Evolutionary conservation across 2,329 filamentous ascomycete genomes (phyloP).

Genomic region (Claviceps spartinae): DNA sequence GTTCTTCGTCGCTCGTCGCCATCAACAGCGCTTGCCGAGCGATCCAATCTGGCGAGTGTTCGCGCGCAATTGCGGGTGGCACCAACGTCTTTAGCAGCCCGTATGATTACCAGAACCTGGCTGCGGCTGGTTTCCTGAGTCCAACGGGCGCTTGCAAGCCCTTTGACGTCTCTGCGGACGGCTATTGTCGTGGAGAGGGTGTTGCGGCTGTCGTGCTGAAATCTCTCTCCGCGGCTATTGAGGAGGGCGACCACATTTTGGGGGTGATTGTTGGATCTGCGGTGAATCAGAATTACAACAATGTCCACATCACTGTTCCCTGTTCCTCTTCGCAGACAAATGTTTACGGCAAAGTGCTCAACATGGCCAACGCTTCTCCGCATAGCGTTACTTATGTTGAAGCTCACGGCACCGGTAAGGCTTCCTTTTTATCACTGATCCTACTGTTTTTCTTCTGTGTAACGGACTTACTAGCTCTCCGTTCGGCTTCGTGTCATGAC

Average conservation of each 20-base stretch:
- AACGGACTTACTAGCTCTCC: too few species aligned
- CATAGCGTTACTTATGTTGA: conserved; percentile 27
- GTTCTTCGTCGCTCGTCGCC: conserved; percentile 3
- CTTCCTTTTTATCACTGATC: background rate
- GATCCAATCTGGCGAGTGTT: conserved; percentile 32
- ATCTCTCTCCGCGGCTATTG: conserved; percentile 59
- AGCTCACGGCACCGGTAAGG: conserved; percentile 66
- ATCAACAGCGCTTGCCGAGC: conserved; percentile 2
- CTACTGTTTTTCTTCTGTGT: background rate
- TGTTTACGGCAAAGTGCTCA: conserved; percentile 28
- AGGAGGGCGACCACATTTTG: conserved; percentile 61
- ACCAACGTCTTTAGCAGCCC: conserved; percentile 33
- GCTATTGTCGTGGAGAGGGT: conserved; percentile 69
- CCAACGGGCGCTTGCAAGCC: conserved; percentile 5
- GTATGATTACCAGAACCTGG: conserved; percentile 12
- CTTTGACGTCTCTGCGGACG: conserved; percentile 42
- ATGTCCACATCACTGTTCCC: conserved; percentile 73
- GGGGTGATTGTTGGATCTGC: conserved; percentile 60
- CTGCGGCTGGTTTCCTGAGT: conserved; percentile 27
- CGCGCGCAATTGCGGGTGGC: conserved; percentile 50
- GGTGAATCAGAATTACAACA: conserved; percentile 71
- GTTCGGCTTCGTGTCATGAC: background rate
- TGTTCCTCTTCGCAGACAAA: conserved; percentile 63
- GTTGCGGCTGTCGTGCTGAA: conserved; percentile 66
- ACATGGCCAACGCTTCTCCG: background rate